Conservation (phyloP, 1,139 yeast species). For the Suzukiozyma palmioleophila region DNA sequence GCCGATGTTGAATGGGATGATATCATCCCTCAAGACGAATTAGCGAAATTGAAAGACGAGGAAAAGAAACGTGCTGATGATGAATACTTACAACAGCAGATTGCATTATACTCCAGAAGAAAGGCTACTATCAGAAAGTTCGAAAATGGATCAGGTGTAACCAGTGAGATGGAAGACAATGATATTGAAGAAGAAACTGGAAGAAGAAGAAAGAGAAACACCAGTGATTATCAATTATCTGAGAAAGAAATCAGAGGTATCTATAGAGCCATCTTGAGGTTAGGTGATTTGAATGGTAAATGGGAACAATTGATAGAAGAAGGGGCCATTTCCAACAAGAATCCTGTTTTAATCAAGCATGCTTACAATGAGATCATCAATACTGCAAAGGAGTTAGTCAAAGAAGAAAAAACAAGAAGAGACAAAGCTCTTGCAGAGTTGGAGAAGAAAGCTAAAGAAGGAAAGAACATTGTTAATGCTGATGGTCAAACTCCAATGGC, state of each 20-base stretch:
- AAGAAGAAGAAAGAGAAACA: conserved; percentile 24
- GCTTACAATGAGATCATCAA: conserved; percentile 69
- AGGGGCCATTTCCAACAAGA: conserved; percentile 82
- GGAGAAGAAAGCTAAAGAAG: conserved; percentile 59
- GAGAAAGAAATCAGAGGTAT: conserved; percentile 87
- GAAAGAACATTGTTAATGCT: conserved; percentile 36
- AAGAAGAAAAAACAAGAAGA: conserved; percentile 65
- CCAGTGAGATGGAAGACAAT: conserved; percentile 21
- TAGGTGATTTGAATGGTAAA: conserved; percentile 75
- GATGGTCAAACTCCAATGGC: conserved; percentile 40
- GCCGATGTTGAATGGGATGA: conserved; percentile 99
- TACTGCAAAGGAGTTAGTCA: conserved; percentile 58
- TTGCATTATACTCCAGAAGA: conserved; percentile 80
- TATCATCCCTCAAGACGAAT: conserved; percentile 93
- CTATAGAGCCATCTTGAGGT: conserved; percentile 75
- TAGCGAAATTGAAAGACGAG: conserved; percentile 82
- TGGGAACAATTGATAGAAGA: conserved; percentile 90
- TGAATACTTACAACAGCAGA: conserved; percentile 80
- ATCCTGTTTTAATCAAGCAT: conserved; percentile 75
- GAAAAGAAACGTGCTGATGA: conserved; percentile 87
- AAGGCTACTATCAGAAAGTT: conserved; percentile 65
- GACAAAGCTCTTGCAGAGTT: conserved; percentile 50
- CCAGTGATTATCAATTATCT: conserved; percentile 56
- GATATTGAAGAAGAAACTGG: conserved; percentile 24
- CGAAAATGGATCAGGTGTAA: conserved; percentile 32